These are phyloP conservation scores for Penicillium longicatenatum DNA, from an alignment of 495 filamentous ascomycete species.

Conservation along the genomic window DNA sequence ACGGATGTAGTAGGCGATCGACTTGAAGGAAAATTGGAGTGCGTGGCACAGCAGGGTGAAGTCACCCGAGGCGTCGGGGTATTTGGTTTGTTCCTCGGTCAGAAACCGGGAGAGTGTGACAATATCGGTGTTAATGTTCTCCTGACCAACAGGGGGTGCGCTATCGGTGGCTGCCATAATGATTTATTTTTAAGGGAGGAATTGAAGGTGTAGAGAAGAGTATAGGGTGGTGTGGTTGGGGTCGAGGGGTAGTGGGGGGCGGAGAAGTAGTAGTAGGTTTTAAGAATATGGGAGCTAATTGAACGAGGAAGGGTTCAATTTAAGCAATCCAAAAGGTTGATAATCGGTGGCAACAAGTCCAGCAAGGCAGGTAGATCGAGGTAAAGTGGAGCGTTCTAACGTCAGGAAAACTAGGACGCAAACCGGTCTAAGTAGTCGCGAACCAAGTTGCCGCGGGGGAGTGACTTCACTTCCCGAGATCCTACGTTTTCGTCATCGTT, in stretches of 20 bases:
- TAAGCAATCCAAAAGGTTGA: not conserved
- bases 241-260: not conserved
- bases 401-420: conserved; percentile 16
- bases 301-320: not conserved
- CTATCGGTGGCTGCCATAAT: conserved; percentile 37
- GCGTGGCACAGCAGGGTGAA: conserved; percentile 99
- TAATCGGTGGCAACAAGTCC: conserved; percentile 1
- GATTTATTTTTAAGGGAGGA: conserved; percentile 8
- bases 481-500: conserved; percentile 26
- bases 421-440: conserved; percentile 25
- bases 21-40: conserved; percentile 99
- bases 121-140: conserved; percentile 93
- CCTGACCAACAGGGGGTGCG: conserved; percentile 51
- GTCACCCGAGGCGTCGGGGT: conserved; percentile 94
- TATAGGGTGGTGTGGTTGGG: not conserved
- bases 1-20: conserved; percentile 98
- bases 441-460: conserved; percentile 6
- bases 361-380: not conserved
- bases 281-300: not conserved
- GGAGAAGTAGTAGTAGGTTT: not conserved
- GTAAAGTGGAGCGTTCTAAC: conserved; percentile 8
- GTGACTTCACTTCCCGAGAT: conserved; percentile 20
- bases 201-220: not conserved
- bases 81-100: conserved; percentile 91
- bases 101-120: conserved; percentile 93